These are phyloP conservation scores for Paulownia fortunei DNA, from an alignment of 257 asterid genomes.

Conservation along the genomic window DNA sequence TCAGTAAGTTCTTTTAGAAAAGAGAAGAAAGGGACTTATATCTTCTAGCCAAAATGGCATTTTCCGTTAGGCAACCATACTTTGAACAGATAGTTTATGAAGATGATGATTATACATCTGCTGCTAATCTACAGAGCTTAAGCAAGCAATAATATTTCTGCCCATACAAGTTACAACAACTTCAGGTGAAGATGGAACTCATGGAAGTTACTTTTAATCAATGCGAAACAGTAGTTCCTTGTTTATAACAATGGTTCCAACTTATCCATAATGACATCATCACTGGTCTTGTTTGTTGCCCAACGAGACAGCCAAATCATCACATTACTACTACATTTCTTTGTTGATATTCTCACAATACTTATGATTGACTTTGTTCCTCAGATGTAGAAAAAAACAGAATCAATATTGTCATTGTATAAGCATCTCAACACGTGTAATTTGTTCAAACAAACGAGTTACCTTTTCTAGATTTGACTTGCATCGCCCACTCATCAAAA, in stretches of 20 bases:
- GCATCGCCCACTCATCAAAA: constrained; percentile 85
- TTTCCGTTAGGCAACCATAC: not conserved
- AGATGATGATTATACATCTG: not conserved
- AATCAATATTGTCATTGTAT: constrained; percentile 4
- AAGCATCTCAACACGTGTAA: constrained; percentile 29
- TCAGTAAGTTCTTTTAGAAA: not conserved
- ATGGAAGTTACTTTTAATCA: too few species aligned
- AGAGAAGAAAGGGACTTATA: not conserved
- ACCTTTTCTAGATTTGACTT: constrained; percentile 78
- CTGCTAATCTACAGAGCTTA: not conserved
- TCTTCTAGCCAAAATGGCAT: not conserved
- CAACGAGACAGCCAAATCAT: constrained; percentile 3
- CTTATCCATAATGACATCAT: not conserved
- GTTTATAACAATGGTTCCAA: too few species aligned
- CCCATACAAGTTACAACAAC: too few species aligned
- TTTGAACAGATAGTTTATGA: not conserved
- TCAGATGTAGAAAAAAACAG: not conserved
- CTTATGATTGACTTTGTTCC: not conserved
- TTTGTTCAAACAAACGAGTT: constrained; percentile 3
- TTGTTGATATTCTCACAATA: not conserved
- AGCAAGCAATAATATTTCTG: not conserved
- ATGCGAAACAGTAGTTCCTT: too few species aligned
- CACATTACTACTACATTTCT: constrained; percentile 12
- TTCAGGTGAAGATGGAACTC: too few species aligned
- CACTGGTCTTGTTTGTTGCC: not conserved